Evolutionary conservation across 495 filamentous ascomycete genomes (phyloP).

Genomic region (Thermothielavioides terrestris): DNA sequence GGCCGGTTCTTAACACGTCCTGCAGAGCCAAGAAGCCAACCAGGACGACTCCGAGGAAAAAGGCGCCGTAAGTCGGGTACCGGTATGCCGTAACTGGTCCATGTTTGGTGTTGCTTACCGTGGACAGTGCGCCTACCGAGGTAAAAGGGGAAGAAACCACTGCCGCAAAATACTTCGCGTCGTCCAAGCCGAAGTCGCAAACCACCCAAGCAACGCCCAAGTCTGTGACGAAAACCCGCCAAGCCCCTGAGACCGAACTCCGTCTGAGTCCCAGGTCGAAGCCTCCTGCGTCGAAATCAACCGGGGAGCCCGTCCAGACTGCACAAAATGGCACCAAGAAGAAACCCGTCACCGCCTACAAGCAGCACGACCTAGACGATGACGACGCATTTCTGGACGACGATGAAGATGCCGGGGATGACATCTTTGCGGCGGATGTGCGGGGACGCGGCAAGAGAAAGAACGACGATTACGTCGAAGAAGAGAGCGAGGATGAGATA

Average conservation of each 20-base stretch:
- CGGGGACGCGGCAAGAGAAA: conserved; percentile 47
- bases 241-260: conserved; percentile 24
- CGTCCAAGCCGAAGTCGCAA: conserved; percentile 31
- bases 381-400: conserved; percentile 49
- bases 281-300: conserved; percentile 17
- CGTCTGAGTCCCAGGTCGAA: conserved; percentile 38
- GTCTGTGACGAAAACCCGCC: conserved; percentile 21
- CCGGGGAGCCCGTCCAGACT: conserved; percentile 16
- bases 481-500: conserved; percentile 50
- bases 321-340: conserved; percentile 21
- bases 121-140: conserved; percentile 15
- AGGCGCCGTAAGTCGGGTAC: conserved; percentile 31
- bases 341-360: conserved; percentile 22
- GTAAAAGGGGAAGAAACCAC: conserved; percentile 38
- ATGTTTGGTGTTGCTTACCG: neutral
- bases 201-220: conserved; percentile 26
- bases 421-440: conserved; percentile 63
- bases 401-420: conserved; percentile 58
- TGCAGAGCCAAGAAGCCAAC: conserved; percentile 33
- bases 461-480: conserved; percentile 60
- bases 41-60: conserved; percentile 35
- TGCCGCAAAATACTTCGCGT: conserved; percentile 43
- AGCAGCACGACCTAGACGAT: conserved; percentile 31
- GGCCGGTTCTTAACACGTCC: neutral
- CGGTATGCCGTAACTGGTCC: too few species aligned